These are phyloP conservation scores for Trichoderma cornu-damae DNA, from an alignment of 2,329 filamentous ascomycete species.

Conservation along the genomic window DNA sequence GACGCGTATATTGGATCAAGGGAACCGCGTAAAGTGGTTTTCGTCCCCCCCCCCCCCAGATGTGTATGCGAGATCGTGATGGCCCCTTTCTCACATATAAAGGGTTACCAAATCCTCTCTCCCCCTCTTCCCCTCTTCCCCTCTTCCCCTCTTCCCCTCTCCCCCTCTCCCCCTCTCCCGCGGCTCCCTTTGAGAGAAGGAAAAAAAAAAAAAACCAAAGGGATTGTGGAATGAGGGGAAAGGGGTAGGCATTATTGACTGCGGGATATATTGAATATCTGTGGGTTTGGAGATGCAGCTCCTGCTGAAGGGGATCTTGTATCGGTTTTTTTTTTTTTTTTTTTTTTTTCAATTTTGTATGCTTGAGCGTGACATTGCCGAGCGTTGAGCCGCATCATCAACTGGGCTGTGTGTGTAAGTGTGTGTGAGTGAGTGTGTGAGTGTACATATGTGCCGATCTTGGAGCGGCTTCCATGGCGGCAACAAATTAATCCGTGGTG, in stretches of 20 bases:
- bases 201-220: too few species aligned
- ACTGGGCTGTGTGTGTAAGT: too few species aligned
- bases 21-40: constrained; percentile 14
- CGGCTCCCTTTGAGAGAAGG: not conserved
- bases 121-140: not conserved
- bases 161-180: too few species aligned
- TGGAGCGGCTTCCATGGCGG: too few species aligned
- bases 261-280: constrained; percentile 2
- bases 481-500: too few species aligned
- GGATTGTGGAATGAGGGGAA: constrained; percentile 3
- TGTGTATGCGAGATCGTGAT: not conserved
- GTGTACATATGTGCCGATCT: too few species aligned
- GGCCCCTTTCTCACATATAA: not conserved
- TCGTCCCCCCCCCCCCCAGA: too few species aligned
- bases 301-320: not conserved
- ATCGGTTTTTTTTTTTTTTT: too few species aligned
- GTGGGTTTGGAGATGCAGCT: not conserved
- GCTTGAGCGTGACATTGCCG: too few species aligned
- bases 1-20: constrained; percentile 4
- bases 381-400: too few species aligned
- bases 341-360: too few species aligned
- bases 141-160: not conserved
- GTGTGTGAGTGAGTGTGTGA: too few species aligned
- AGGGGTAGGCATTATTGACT: constrained; percentile 8
- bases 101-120: not conserved